Conservation (phyloP, 2,329 filamentous ascomycete genomes). For the Gnomoniopsis smithogilvyi region DNA sequence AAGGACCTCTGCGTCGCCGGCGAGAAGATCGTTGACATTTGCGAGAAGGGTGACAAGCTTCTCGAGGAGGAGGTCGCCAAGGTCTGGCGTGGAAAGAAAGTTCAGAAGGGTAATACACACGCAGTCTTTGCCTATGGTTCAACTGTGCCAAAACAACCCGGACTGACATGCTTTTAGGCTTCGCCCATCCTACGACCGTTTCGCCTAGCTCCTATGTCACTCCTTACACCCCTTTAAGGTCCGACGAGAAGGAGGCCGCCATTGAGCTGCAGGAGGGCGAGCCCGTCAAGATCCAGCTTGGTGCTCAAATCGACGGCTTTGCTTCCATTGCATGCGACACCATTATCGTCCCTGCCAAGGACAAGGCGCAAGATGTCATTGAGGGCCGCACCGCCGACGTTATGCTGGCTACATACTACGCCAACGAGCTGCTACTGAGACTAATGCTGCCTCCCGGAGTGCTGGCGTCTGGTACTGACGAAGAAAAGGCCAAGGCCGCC, state of each 20-base stretch:
- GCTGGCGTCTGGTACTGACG: constrained; percentile 77
- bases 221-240: constrained; percentile 88
- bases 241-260: constrained; percentile 81
- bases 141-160: not conserved
- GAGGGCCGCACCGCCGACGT: constrained; percentile 81
- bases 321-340: constrained; percentile 95
- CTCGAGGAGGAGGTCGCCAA: constrained; percentile 90
- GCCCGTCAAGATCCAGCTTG: constrained; percentile 96
- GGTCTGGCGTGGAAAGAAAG: constrained; percentile 98
- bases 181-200: constrained; percentile 91
- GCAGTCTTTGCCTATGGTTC: not conserved
- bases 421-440: constrained; percentile 90
- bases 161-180: constrained; percentile 49
- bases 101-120: constrained; percentile 73
- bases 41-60: constrained; percentile 92
- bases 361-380: constrained; percentile 60
- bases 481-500: constrained; percentile 91
- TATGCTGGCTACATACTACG: constrained; percentile 86
- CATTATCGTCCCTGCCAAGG: constrained; percentile 66
- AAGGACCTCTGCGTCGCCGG: constrained; percentile 71
- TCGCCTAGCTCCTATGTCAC: constrained; percentile 94
- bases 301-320: constrained; percentile 96
- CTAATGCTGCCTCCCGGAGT: constrained; percentile 90
- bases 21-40: constrained; percentile 90
- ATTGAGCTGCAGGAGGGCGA: constrained; percentile 79